Conservation (phyloP, 129 eudicot genomes). For the Pulicaria dysenterica region DNA sequence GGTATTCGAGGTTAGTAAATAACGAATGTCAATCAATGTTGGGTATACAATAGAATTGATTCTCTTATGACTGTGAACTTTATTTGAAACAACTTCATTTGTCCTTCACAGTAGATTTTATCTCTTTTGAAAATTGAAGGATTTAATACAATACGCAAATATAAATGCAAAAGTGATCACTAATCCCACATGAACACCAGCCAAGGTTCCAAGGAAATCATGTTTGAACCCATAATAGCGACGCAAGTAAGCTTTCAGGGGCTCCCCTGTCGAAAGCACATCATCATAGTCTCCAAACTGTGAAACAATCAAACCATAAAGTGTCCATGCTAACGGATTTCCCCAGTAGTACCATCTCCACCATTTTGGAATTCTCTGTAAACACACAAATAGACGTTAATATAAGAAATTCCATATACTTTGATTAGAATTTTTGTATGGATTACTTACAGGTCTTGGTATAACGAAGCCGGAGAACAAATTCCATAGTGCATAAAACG, state of each 20-base stretch:
- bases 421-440: background rate
- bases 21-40: too few relatives aligned
- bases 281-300: conserved; percentile 51
- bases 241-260: conserved; percentile 29
- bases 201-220: conserved; percentile 42
- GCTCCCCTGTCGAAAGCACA: conserved; percentile 1
- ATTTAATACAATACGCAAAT: conserved; percentile 41
- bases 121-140: conserved; percentile 50
- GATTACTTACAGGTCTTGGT: conserved; percentile 51
- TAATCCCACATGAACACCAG: conserved; percentile 38
- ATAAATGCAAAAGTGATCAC: conserved; percentile 26
- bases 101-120: background rate
- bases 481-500: conserved; percentile 60
- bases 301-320: conserved; percentile 60
- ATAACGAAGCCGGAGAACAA: conserved; percentile 74
- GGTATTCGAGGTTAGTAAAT: background rate
- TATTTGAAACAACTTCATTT: background rate
- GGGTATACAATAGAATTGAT: background rate
- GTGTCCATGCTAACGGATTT: conserved; percentile 64
- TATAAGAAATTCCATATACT: background rate
- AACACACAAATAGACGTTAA: background rate
- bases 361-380: conserved; percentile 65
- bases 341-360: conserved; percentile 81
- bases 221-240: conserved; percentile 44
- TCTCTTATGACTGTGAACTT: background rate